These are phyloP conservation scores for Hibiscus tridactylites DNA, from an alignment of 345 rosid species.

Conservation along the genomic window DNA sequence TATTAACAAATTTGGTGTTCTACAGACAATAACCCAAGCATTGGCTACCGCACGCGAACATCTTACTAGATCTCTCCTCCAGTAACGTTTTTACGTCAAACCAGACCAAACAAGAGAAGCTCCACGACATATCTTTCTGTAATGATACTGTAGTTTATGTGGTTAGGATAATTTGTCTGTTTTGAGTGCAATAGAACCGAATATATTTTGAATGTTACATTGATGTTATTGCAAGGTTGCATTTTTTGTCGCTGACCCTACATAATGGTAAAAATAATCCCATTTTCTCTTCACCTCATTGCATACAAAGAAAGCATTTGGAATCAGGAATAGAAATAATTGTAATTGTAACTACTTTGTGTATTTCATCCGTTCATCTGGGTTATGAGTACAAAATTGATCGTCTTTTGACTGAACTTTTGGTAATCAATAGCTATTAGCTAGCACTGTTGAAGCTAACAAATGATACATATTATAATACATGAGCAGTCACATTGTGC, in stretches of 20 bases:
- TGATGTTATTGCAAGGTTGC: not conserved
- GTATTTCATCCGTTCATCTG: not conserved
- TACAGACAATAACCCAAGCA: conserved; percentile 28
- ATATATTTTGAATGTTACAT: not conserved
- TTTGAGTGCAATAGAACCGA: not conserved
- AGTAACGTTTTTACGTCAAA: conserved; percentile 17
- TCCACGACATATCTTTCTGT: not conserved
- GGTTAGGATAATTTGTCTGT: not conserved
- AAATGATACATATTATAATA: not conserved
- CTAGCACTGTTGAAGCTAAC: not conserved
- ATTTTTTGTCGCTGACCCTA: conserved; percentile 2
- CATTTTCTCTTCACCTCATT: not conserved
- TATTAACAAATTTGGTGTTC: not conserved
- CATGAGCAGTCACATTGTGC: not conserved
- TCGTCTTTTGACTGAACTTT: not conserved
- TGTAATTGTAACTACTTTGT: not conserved
- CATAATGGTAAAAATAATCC: not conserved
- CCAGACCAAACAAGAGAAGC: not conserved
- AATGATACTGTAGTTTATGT: not conserved
- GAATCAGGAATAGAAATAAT: not conserved
- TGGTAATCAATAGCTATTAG: not conserved
- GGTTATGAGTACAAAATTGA: not conserved
- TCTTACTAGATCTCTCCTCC: conserved; percentile 29
- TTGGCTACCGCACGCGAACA: not conserved
- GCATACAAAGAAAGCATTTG: not conserved